Base-by-base conservation (phyloP, 331 rosid genomes). In the Rosa hybrid region DNA sequence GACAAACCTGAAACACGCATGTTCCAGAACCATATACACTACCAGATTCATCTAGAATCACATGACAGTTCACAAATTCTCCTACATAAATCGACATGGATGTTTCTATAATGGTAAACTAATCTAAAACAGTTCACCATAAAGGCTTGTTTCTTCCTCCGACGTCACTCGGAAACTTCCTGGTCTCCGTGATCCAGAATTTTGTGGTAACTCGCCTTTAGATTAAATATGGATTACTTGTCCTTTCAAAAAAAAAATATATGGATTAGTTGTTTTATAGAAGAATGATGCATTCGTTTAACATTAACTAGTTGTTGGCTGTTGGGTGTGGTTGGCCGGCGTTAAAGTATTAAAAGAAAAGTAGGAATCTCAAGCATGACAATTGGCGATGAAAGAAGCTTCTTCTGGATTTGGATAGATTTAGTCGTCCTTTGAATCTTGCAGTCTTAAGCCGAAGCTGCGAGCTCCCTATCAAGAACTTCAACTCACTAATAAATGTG, bases 271-370 rank as follows among this genome's bases (percentile, higher is more conserved):
- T 25, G 68, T 2, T 62, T 57, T 3, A 3, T 57, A 57, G 3
- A 34, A 11, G 39, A 12, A 27, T 0, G 44, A 0, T 64, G 42
- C 34, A 10, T 45, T 48, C 62, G 13, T 46, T 18, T 49, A 1
- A 23, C 68, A 41, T 59, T 60, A 54, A 68, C 21, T 76, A 74
- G 45, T 76, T 80, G 69, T 17, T 74, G 46, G 78, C 42, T 20
- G 46, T 30, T 75, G 79, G 65, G 34, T 17, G 45, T 77, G 77
- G 38, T 64, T 63, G 78, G 85, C 74, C 77, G 60, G 79, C 71
- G 73, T 57, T 41, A 82, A 78, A 53, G 80, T 72, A 49, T 21
- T 71, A 70, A 41, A 63, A 80, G 71, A 72, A 82, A 75, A 79
- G 76, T 67, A 25, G 76, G 59, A 51, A 34, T 72, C 60, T 77